A percentile compares a stretch with the other conserved stretches of the same genome.
phyloP scores from a whole-genome alignment of 129 eudicot species.

The Mikania micrantha region DNA sequence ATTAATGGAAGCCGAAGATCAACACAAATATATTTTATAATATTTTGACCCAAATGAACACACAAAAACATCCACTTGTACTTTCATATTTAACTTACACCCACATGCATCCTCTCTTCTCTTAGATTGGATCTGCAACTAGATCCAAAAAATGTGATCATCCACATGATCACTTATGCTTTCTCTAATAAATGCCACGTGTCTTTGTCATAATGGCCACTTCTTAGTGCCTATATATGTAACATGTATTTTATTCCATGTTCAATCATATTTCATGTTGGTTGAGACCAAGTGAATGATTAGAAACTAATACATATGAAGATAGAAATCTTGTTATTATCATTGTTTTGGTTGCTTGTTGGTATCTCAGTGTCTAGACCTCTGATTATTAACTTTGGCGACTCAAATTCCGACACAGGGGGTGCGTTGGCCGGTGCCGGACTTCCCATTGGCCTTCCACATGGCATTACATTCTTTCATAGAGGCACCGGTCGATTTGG shows the following conservation, averaged over 20 bases:
- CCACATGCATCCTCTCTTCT: no score
- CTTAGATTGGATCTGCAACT: not conserved
- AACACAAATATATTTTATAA: not conserved
- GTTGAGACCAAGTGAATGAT: slow-evolving; percentile 5
- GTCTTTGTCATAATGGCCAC: not conserved
- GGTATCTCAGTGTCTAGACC: slow-evolving; percentile 11
- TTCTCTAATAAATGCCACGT: not conserved
- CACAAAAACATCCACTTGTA: slow-evolving; percentile 10
- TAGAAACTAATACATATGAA: not conserved
- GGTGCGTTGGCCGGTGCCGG: slow-evolving; percentile 39
- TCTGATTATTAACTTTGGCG: slow-evolving; percentile 33
- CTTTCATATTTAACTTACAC: not conserved
- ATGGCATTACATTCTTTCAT: slow-evolving; percentile 40
- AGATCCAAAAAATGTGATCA: slow-evolving; percentile 23
- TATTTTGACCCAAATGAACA: not conserved
- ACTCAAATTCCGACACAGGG: slow-evolving; percentile 39
- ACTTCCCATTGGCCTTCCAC: slow-evolving; percentile 42
- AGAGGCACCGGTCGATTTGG: slow-evolving; percentile 39
- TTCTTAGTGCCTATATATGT: not conserved
- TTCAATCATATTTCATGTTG: slow-evolving; percentile 1
- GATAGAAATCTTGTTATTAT: not conserved
- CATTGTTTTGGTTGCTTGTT: slow-evolving; percentile 13
- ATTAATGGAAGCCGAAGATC: not conserved
- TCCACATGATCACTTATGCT: slow-evolving; percentile 12
- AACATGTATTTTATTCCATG: slow-evolving; percentile 1